Conservation (phyloP, 202 grass and related monocot genomes). For the Bolboschoenoplectus hybrid region DNA sequence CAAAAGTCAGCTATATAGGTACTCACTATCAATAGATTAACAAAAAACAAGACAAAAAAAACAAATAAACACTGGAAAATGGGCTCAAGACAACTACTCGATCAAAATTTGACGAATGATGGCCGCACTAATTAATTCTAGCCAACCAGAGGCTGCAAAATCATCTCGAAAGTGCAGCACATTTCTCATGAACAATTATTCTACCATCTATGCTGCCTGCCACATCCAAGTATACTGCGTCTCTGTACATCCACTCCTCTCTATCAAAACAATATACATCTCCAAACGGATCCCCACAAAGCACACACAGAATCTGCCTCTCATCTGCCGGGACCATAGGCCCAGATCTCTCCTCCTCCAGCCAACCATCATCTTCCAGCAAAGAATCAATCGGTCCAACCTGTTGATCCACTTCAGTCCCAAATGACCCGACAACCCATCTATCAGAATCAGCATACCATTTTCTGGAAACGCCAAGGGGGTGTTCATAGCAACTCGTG, state of each 20-base stretch:
- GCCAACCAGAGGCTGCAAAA: constrained; percentile 44
- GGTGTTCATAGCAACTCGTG: constrained; percentile 44
- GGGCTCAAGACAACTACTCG: constrained; percentile 36
- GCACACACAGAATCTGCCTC: constrained; percentile 74
- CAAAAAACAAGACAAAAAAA: background rate
- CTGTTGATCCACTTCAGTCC: constrained; percentile 37
- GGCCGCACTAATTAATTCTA: constrained; percentile 49
- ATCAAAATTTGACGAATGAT: constrained; percentile 44
- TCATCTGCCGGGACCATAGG: constrained; percentile 87
- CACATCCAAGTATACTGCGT: constrained; percentile 59
- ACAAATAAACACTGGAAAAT: constrained; percentile 29
- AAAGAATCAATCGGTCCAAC: constrained; percentile 45
- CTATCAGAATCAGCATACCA: constrained; percentile 62
- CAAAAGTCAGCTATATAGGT: constrained; percentile 36
- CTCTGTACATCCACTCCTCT: constrained; percentile 93
- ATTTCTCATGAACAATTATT: constrained; percentile 37
- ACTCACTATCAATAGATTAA: constrained; percentile 38
- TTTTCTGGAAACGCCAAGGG: constrained; percentile 44
- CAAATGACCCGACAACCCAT: constrained; percentile 55
- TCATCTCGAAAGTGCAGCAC: constrained; percentile 64
- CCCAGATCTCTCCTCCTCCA: constrained; percentile 53
- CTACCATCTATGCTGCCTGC: constrained; percentile 38
- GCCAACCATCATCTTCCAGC: constrained; percentile 46
- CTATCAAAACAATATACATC: constrained; percentile 70
- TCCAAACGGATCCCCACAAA: constrained; percentile 89